A percentile compares a stretch with the other conserved stretches of the same genome.
Evolutionary conservation across 495 filamentous ascomycete species (phyloP).

Genomic region (Daldinia caldariorum): DNA sequence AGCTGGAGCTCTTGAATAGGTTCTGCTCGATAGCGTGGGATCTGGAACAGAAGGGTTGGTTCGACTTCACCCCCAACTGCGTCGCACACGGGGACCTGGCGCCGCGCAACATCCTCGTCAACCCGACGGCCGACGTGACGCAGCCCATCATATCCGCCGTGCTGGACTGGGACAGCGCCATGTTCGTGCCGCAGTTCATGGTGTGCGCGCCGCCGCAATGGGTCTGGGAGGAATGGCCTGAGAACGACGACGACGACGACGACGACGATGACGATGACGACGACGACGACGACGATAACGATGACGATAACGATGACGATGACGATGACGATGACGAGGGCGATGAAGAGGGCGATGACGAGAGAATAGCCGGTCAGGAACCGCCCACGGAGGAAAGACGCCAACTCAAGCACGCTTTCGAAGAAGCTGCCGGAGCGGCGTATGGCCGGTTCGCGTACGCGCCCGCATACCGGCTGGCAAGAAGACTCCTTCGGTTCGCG

Average conservation of each 20-base stretch:
- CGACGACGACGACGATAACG: not conserved
- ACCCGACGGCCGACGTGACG: not conserved
- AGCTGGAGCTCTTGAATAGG: not conserved
- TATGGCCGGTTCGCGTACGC: not conserved
- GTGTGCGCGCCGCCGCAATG: conserved; percentile 19
- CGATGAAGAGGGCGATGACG: not conserved
- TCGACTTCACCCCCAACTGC: conserved; percentile 4
- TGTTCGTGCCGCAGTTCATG: conserved; percentile 16
- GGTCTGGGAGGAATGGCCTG: not conserved
- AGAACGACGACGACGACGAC: not conserved
- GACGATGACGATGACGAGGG: too few species aligned
- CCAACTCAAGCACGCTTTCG: conserved; percentile 55
- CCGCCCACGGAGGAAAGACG: not conserved
- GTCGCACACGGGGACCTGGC: conserved; percentile 19
- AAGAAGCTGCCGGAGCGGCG: not conserved
- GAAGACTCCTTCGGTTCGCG: not conserved
- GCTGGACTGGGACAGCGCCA: conserved; percentile 12
- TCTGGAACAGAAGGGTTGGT: not conserved
- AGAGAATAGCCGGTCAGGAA: not conserved
- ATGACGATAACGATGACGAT: not conserved
- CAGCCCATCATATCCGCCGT: conserved; percentile 16
- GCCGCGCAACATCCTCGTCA: conserved; percentile 17
- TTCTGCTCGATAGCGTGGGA: not conserved
- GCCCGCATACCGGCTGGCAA: not conserved
- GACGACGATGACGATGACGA: not conserved